A percentile compares a stretch with the other conserved stretches of the same genome.
Evolutionary conservation across 768 basidiomycete species (phyloP).

Genomic region (Tricholoma hemisulphureum): DNA sequence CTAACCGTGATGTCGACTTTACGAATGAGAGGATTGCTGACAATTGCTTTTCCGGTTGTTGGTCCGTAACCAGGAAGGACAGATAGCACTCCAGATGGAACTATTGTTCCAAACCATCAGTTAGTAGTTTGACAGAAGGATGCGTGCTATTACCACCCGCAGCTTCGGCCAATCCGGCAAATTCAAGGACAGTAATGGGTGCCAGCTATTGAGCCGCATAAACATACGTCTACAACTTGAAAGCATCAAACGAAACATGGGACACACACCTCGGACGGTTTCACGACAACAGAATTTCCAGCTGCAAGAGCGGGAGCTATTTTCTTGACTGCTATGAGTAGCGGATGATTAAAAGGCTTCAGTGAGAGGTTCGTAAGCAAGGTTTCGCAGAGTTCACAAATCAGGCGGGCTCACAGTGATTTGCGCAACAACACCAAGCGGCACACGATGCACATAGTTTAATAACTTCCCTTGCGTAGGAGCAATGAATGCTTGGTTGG

Average conservation of each 20-base stretch:
- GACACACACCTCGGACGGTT: conserved; percentile 67
- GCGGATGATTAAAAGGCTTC: conserved; percentile 86
- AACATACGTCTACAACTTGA: conserved; percentile 1
- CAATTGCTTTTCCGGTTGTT: conserved; percentile 62
- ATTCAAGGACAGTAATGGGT: conserved; percentile 77
- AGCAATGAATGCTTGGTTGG: conserved; percentile 64
- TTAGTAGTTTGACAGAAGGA: neutral
- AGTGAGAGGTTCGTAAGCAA: neutral
- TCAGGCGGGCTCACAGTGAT: conserved; percentile 59
- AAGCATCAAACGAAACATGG: neutral
- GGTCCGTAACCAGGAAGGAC: conserved; percentile 73
- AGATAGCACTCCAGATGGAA: conserved; percentile 73
- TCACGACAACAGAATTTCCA: conserved; percentile 80
- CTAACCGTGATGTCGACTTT: conserved; percentile 85
- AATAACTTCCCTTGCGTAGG: conserved; percentile 79
- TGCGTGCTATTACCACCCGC: conserved; percentile 54
- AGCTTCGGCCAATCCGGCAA: conserved; percentile 59
- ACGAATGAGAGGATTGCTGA: conserved; percentile 61
- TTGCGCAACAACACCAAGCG: conserved; percentile 86
- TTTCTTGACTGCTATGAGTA: conserved; percentile 88
- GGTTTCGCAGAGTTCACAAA: neutral
- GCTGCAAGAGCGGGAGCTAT: conserved; percentile 83
- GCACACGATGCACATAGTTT: conserved; percentile 77
- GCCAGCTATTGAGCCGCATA: conserved; percentile 48
- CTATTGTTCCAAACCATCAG: conserved; percentile 33